These are phyloP conservation scores for Tephrocybe sp. DNA, from an alignment of 768 basidiomycete species.

Conservation along the genomic window DNA sequence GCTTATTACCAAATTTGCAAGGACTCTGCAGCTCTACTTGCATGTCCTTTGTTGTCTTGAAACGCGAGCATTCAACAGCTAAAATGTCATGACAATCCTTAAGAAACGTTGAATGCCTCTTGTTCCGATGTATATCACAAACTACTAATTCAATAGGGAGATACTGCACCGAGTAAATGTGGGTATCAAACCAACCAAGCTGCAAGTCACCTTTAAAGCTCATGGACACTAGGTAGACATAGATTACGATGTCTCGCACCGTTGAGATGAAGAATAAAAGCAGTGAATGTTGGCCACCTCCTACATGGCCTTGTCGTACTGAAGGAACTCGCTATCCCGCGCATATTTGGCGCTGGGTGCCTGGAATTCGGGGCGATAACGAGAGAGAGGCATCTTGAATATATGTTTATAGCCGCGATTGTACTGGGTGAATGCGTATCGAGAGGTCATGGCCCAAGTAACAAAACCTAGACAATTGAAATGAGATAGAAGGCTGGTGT, in stretches of 20 bases:
- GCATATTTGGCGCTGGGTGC: neutral
- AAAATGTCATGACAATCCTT: too few species aligned
- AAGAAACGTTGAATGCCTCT: too few species aligned
- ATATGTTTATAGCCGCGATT: constrained; percentile 47
- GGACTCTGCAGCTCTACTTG: neutral
- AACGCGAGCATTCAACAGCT: too few species aligned
- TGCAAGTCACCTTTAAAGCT: too few species aligned
- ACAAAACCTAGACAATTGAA: constrained; percentile 34
- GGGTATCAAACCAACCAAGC: too few species aligned
- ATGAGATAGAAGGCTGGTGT: neutral
- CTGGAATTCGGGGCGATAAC: constrained; percentile 32
- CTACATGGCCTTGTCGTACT: constrained; percentile 29
- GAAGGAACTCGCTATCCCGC: constrained; percentile 34
- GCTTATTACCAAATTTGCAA: neutral
- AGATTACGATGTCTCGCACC: constrained; percentile 2
- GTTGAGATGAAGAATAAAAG: neutral
- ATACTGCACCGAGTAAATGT: too few species aligned
- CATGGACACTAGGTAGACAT: too few species aligned
- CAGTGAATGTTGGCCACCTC: neutral
- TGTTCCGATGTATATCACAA: too few species aligned
- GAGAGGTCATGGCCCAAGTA: constrained; percentile 37
- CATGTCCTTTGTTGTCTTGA: too few species aligned
- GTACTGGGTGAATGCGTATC: constrained; percentile 42
- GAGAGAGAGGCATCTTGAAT: constrained; percentile 48
- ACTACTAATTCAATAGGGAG: too few species aligned